These are phyloP conservation scores for Anastatica hierochuntica DNA, from an alignment of 345 rosid genomes.

Conservation along the genomic window DNA sequence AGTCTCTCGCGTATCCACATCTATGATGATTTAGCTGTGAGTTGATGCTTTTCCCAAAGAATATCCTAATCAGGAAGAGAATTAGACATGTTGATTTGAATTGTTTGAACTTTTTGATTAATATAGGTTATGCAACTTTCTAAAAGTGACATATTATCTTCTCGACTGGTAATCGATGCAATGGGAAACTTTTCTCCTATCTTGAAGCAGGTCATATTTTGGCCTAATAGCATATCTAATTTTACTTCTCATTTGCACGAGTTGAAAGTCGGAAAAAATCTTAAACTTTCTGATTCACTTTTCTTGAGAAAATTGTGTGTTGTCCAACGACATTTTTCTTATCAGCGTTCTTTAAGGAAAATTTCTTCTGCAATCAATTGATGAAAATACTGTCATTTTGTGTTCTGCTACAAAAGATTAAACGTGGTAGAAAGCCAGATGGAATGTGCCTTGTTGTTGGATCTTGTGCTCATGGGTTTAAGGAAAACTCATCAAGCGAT, in stretches of 20 bases:
- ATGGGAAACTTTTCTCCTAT: constrained; percentile 97
- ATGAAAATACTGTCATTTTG: background rate
- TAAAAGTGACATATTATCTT: constrained; percentile 52
- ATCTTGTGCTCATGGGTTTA: constrained; percentile 84
- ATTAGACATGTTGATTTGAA: background rate
- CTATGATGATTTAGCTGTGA: constrained; percentile 69
- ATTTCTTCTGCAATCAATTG: background rate
- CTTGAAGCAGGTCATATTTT: constrained; percentile 60
- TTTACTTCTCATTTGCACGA: background rate
- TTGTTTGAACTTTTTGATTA: background rate
- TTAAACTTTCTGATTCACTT: background rate
- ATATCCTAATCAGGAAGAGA: background rate
- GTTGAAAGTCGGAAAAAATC: background rate
- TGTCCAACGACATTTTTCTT: background rate
- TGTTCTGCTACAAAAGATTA: constrained; percentile 41
- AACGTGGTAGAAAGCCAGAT: constrained; percentile 77
- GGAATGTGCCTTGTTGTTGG: constrained; percentile 98
- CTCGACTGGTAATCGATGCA: constrained; percentile 74
- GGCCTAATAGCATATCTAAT: background rate
- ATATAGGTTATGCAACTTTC: constrained; percentile 52
- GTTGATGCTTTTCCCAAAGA: constrained; percentile 15
- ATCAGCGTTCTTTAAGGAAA: no score
- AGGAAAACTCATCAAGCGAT: constrained; percentile 62
- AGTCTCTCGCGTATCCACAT: constrained; percentile 50
- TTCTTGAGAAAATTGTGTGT: background rate